Evolutionary conservation across 768 basidiomycete genomes (phyloP).

Genomic region (Serendipita sp.): DNA sequence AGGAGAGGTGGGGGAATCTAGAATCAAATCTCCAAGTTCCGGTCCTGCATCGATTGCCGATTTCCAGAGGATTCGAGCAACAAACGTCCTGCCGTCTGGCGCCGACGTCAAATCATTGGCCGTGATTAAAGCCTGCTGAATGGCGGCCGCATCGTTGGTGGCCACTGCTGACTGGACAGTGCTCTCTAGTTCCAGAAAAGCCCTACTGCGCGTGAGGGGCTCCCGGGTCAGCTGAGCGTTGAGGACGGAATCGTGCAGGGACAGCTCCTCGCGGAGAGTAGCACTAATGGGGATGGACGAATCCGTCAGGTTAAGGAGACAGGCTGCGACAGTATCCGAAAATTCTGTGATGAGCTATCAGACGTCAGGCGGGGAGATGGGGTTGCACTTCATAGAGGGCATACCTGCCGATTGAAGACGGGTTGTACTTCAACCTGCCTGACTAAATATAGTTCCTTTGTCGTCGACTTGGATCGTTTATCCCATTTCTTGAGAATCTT

Average conservation of each 20-base stretch:
- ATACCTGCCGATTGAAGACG: slow-evolving; percentile 85
- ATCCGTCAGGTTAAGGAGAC: slow-evolving; percentile 65
- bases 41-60: slow-evolving; percentile 66
- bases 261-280: slow-evolving; percentile 3
- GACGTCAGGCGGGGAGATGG: background rate
- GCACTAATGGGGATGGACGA: slow-evolving; percentile 10
- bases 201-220: slow-evolving; percentile 17
- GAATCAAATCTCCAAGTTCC: slow-evolving; percentile 57
- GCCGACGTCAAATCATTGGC: slow-evolving; percentile 52
- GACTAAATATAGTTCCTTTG: slow-evolving; percentile 91
- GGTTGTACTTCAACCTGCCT: slow-evolving; percentile 99
- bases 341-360: slow-evolving; percentile 82
- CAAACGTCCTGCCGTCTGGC: slow-evolving; percentile 41
- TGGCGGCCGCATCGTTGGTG: slow-evolving; percentile 38
- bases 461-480: slow-evolving; percentile 85
- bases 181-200: slow-evolving; percentile 77
- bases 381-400: slow-evolving; percentile 13
- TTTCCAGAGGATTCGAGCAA: slow-evolving; percentile 92
- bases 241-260: slow-evolving; percentile 1
- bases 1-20: slow-evolving; percentile 44
- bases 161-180: slow-evolving; percentile 68
- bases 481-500: slow-evolving; percentile 99
- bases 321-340: slow-evolving; percentile 78
- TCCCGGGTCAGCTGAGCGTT: slow-evolving; percentile 39
- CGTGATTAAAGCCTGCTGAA: slow-evolving; percentile 54